Evolutionary conservation across 225 moss, liverwort and hornwort genomes (phyloP), one percentile per base, ranked within the genome.

Genomic region (Physcomitrium patens): DNA sequence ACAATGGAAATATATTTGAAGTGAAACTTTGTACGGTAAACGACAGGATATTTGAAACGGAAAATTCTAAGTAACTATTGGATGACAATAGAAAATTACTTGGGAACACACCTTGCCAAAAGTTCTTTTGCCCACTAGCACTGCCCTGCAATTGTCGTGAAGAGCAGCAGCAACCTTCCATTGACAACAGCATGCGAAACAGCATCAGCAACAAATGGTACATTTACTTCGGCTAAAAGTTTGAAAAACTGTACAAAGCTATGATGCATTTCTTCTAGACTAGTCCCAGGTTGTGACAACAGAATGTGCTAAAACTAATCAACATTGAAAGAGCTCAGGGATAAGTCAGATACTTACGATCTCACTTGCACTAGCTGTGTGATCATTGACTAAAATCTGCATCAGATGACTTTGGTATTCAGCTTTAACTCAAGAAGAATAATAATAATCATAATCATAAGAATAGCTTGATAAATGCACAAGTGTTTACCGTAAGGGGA

Each of bases 331-430:
- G 31, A 37, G 28, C 10, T 58, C 16, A 37, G 48, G 49, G 8
- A 57, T 27, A 45, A 0, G 18, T 28, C 44, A 46, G 65, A 57
- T 65, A 63, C 83, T 79, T 71, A 92, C 93, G 82, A 93, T 93
- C 78, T 93, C 93, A 75, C 93, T 93, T 50, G 93, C 93, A 79
- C 93, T 93, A 52, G 93, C 93, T 10, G 93, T 93, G 54, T 71
- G 91, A 63, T 89, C 83, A 66, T 93, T 93, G 50, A 93, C 91
- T 22, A 93, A 81, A 52, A 93, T 84, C 92, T 92, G 86, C 82
- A 82, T 19, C 57, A 73, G 65, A 73, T 47, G 15, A 52, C 10
- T 41, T 8, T 37, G 16, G 16, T 15, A 31, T 48, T 76, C 16
- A 76, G 67, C 50, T 45, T 45, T 55, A 53, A 55, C 26, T 15